phyloP scores from a whole-genome alignment of 1,139 yeast genomes.

The Kodamaea alishanica region DNA sequence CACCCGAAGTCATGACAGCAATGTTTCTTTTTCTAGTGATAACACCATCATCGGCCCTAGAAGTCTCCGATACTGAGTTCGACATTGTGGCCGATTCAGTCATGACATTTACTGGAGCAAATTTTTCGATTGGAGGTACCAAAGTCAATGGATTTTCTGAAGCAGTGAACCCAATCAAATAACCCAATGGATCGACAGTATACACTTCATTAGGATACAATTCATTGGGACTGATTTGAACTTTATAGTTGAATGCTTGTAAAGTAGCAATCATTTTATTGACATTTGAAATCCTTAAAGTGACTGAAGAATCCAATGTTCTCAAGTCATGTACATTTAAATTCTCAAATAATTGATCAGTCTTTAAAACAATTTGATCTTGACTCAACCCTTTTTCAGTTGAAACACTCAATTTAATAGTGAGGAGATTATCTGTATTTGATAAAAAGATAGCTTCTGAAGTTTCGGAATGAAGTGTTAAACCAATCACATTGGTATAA shows the following conservation, averaged over 20 bases:
- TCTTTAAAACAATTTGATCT: slow-evolving; percentile 24
- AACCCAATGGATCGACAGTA: slow-evolving; percentile 65
- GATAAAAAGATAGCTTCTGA: slow-evolving; percentile 27
- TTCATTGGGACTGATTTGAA: slow-evolving; percentile 56
- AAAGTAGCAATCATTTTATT: slow-evolving; percentile 33
- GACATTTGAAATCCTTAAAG: slow-evolving; percentile 35
- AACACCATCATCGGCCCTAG: slow-evolving; percentile 12
- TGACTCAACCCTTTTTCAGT: slow-evolving; percentile 22
- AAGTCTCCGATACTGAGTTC: slow-evolving; percentile 15
- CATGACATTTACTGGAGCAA: slow-evolving; percentile 10
- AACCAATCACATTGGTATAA: slow-evolving; percentile 45
- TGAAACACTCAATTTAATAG: slow-evolving; percentile 26
- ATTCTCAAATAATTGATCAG: slow-evolving; percentile 22
- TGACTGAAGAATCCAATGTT: slow-evolving; percentile 39
- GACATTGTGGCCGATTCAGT: slow-evolving; percentile 10
- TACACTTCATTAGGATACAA: slow-evolving; percentile 65
- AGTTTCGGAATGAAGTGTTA: slow-evolving; percentile 28
- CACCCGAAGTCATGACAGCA: slow-evolving; percentile 97
- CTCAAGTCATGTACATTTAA: slow-evolving; percentile 48
- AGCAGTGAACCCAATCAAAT: slow-evolving; percentile 63
- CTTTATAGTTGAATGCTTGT: slow-evolving; percentile 21
- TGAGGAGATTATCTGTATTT: slow-evolving; percentile 29
- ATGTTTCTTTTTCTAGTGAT: slow-evolving; percentile 45
- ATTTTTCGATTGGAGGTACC: slow-evolving; percentile 37
- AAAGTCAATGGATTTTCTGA: slow-evolving; percentile 55